phyloP scores from a whole-genome alignment of 345 rosid species.

The Streptanthus diversifolius region DNA sequence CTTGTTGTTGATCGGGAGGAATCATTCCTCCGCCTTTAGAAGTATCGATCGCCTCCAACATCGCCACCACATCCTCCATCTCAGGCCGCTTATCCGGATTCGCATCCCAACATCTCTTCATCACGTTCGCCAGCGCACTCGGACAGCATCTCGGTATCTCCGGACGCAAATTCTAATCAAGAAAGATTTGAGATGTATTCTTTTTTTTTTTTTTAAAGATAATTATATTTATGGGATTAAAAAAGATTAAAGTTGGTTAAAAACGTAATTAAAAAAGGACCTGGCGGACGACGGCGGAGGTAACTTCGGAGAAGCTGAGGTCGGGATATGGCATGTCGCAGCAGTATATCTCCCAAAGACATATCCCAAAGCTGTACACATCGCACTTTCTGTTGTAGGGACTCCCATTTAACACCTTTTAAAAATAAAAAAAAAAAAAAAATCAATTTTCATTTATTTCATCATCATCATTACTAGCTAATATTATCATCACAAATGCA shows the following conservation, averaged over 20 bases:
- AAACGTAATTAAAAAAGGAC: constrained; percentile 28
- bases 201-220: too few species aligned
- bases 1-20: constrained; percentile 73
- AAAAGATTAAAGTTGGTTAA: not conserved
- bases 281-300: constrained; percentile 97
- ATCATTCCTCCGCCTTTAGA: constrained; percentile 97
- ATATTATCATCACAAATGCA: not conserved
- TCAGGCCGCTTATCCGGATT: constrained; percentile 90
- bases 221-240: not conserved
- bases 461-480: not conserved
- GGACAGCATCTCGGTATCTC: constrained; percentile 99
- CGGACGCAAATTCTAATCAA: constrained; percentile 77
- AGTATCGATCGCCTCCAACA: constrained; percentile 89
- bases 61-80: constrained; percentile 85
- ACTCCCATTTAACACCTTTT: constrained; percentile 85
- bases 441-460: not conserved
- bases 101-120: constrained; percentile 98
- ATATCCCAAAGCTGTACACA: constrained; percentile 95
- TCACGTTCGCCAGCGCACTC: constrained; percentile 74
- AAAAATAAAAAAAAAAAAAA: too few species aligned
- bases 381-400: constrained; percentile 93
- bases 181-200: not conserved
- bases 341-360: constrained; percentile 97
- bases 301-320: constrained; percentile 94
- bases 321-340: constrained; percentile 99